Conservation (phyloP, 495 filamentous ascomycete species). For the Hapsidospora chrysogenum region DNA sequence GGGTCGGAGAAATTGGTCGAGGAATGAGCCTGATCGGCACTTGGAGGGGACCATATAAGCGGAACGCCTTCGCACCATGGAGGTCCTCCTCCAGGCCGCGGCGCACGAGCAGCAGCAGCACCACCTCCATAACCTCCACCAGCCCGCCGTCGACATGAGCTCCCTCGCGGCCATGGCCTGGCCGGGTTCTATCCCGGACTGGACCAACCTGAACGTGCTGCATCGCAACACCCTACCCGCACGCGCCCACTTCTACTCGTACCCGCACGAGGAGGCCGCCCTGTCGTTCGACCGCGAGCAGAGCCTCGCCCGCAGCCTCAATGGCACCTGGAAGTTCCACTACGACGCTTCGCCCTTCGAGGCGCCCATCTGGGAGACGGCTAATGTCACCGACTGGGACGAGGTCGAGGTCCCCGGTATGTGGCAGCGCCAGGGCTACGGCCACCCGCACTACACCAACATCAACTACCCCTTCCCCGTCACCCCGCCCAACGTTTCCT, state of each 20-base stretch:
- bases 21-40: too few species aligned
- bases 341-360: slow-evolving; percentile 30
- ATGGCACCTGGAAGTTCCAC: slow-evolving; percentile 45
- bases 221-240: slow-evolving; percentile 30
- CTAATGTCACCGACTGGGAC: slow-evolving; percentile 21
- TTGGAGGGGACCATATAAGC: too few species aligned
- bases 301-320: slow-evolving; percentile 13
- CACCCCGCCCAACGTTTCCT: slow-evolving; percentile 38
- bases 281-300: slow-evolving; percentile 2
- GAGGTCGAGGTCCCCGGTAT: slow-evolving; percentile 42
- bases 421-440: slow-evolving; percentile 51
- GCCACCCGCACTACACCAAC: slow-evolving; percentile 45
- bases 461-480: slow-evolving; percentile 41
- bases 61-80: too few species aligned
- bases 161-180: slow-evolving; percentile 4
- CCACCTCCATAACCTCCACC: too few species aligned
- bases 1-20: too few species aligned
- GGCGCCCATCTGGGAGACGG: slow-evolving; percentile 19
- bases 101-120: too few species aligned
- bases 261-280: slow-evolving; percentile 12
- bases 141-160: not conserved
- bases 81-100: too few species aligned
- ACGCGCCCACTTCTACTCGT: slow-evolving; percentile 31
- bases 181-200: slow-evolving; percentile 6
- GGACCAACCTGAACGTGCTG: slow-evolving; percentile 18